Percentiles rank a stretch among this genome's conserved stretches.
These are phyloP conservation scores for Chlorophyllum brunneum DNA, from an alignment of 768 basidiomycete genomes.

Conservation along the genomic window DNA sequence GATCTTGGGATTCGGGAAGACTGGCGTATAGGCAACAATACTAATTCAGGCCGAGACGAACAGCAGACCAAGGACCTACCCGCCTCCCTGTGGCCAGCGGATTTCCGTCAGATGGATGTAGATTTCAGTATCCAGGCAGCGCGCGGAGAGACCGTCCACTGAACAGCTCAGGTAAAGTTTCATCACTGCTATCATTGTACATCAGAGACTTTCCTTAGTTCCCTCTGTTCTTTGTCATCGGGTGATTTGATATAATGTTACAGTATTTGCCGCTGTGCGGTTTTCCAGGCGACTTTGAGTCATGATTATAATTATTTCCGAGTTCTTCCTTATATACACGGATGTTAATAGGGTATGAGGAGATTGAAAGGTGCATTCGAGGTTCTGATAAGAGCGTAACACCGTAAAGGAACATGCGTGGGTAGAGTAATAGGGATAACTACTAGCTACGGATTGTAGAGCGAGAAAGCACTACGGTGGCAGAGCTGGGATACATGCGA, in stretches of 20 bases:
- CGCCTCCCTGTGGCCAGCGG: not conserved
- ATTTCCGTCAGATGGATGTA: not conserved
- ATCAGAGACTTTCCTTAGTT: not conserved
- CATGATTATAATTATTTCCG: conserved; percentile 7
- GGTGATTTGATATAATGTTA: too few relatives aligned
- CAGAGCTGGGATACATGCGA: not conserved
- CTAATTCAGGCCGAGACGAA: not conserved
- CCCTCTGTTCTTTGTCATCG: not conserved
- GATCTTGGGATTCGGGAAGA: not conserved
- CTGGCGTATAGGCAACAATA: not conserved
- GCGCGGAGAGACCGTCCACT: not conserved
- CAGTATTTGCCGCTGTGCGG: not conserved
- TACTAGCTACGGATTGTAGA: conserved; percentile 12
- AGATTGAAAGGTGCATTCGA: conserved; percentile 2
- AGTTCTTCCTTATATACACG: conserved; percentile 5
- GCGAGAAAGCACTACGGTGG: conserved; percentile 1
- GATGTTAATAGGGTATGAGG: not conserved
- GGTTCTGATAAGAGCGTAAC: conserved; percentile 1
- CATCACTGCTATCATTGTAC: not conserved
- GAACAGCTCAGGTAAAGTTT: not conserved
- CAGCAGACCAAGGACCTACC: not conserved
- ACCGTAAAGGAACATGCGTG: not conserved
- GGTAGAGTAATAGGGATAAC: not conserved
- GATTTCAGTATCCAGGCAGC: not conserved
- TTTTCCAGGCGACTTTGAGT: too few relatives aligned